phyloP scores from a whole-genome alignment of 805 yeast species.

The Saccharomycopsis sp. region DNA sequence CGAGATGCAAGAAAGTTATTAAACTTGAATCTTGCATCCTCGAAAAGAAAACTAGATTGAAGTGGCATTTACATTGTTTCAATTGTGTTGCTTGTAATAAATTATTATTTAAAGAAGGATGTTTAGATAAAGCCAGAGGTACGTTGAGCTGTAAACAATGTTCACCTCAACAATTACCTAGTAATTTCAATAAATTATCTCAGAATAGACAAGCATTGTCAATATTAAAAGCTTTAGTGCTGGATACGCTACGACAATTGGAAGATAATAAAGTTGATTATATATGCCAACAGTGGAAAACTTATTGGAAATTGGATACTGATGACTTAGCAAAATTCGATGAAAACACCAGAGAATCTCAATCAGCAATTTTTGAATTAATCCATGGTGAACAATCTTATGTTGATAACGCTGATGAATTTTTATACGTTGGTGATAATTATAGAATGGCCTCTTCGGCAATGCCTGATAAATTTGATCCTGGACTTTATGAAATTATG shows the following conservation, averaged over 20 bases:
- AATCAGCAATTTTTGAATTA: conserved; percentile 17
- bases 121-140: background rate
- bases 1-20: conserved; percentile 8
- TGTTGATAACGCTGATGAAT: conserved; percentile 15
- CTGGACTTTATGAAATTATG: conserved; percentile 11
- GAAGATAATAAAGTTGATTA: conserved; percentile 18
- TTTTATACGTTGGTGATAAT: conserved; percentile 16
- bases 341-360: conserved; percentile 12
- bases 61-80: conserved; percentile 18
- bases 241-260: conserved; percentile 13
- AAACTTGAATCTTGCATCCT: conserved; percentile 7
- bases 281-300: conserved; percentile 19
- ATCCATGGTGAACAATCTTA: conserved; percentile 19
- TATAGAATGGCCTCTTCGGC: conserved; percentile 11
- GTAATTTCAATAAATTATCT: conserved; percentile 5
- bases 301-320: conserved; percentile 18
- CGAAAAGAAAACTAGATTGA: conserved; percentile 6
- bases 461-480: conserved; percentile 14
- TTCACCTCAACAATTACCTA: background rate
- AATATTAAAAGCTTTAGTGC: conserved; percentile 10
- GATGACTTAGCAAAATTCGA: conserved; percentile 16
- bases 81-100: conserved; percentile 9
- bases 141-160: background rate
- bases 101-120: conserved; percentile 6
- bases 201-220: conserved; percentile 8